Evolutionary conservation across 2,329 filamentous ascomycete species (phyloP).

Genomic region (Cryphonectria carpinicola): DNA sequence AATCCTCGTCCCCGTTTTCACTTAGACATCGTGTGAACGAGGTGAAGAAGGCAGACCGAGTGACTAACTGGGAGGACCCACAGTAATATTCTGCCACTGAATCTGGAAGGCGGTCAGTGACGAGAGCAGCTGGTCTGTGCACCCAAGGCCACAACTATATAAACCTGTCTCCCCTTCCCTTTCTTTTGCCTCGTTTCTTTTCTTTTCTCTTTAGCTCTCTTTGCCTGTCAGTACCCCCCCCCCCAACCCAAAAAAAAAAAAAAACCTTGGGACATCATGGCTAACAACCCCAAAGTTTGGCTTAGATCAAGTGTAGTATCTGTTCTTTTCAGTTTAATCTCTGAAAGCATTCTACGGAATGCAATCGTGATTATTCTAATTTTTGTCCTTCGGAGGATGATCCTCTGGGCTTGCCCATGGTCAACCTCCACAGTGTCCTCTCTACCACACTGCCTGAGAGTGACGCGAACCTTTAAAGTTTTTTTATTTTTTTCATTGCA

Average conservation of each 20-base stretch:
- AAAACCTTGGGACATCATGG: background rate
- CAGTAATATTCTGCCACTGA: background rate
- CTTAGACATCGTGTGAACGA: background rate
- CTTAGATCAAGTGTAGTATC: slow-evolving; percentile 79
- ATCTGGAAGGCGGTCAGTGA: slow-evolving; percentile 4
- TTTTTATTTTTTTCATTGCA: slow-evolving; percentile 59
- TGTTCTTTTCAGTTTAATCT: slow-evolving; percentile 86
- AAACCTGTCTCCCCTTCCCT: background rate
- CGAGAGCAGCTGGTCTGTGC: background rate
- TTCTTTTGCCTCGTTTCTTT: slow-evolving; percentile 40
- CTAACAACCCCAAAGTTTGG: slow-evolving; percentile 26
- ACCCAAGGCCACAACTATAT: background rate
- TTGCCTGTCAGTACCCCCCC: slow-evolving; percentile 34
- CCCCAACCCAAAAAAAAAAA: background rate
- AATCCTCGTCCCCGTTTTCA: background rate
- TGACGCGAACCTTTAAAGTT: slow-evolving; percentile 65
- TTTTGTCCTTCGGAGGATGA: slow-evolving; percentile 58
- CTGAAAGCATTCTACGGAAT: slow-evolving; percentile 69
- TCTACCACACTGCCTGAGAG: slow-evolving; percentile 73
- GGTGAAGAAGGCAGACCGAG: background rate
- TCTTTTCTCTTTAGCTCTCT: slow-evolving; percentile 53
- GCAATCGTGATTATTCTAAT: slow-evolving; percentile 73
- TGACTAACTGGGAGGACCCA: background rate
- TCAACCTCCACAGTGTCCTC: slow-evolving; percentile 65
- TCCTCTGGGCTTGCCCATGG: slow-evolving; percentile 73